phyloP scores from a whole-genome alignment of 2,329 filamentous ascomycete species.

The Fusarium subtropicale region DNA sequence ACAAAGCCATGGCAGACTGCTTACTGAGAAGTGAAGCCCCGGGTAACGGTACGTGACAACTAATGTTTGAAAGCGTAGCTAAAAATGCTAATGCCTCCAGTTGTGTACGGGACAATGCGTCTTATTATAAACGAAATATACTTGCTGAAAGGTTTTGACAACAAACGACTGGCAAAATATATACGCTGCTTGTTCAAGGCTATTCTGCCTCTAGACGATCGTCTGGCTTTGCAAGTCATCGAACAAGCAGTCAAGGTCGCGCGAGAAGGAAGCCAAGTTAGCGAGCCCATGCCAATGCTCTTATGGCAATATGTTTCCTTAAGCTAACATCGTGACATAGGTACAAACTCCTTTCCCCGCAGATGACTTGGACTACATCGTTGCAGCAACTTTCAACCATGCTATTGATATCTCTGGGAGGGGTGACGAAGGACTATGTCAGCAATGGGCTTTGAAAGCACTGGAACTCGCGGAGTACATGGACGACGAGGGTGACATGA shows the following conservation, averaged over 20 bases:
- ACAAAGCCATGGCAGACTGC: conserved; percentile 75
- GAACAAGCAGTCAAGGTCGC: conserved; percentile 71
- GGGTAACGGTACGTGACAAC: conserved; percentile 57
- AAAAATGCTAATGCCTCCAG: conserved; percentile 49
- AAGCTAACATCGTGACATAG: conserved; percentile 42
- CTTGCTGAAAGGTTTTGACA: conserved; percentile 66
- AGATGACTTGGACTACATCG: conserved; percentile 82
- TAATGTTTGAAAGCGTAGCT: not conserved
- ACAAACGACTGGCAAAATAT: conserved; percentile 76
- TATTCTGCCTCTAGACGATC: conserved; percentile 68
- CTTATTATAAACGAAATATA: conserved; percentile 78
- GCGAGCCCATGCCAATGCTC: not conserved
- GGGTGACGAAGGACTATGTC: conserved; percentile 65
- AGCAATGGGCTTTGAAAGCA: conserved; percentile 72
- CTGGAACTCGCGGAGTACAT: conserved; percentile 70
- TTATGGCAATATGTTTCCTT: conserved; percentile 20
- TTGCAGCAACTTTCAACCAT: conserved; percentile 75
- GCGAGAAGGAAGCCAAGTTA: conserved; percentile 61
- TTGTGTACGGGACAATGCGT: conserved; percentile 66
- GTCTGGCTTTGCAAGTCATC: conserved; percentile 68
- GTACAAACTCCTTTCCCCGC: conserved; percentile 66
- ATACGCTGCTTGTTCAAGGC: conserved; percentile 81
- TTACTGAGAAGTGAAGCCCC: conserved; percentile 67
- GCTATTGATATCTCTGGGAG: conserved; percentile 73
- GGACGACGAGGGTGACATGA: conserved; percentile 64